Percentiles rank a stretch among this genome's conserved stretches.
phyloP scores from a whole-genome alignment of 805 yeast genomes.

The Candida insectorum region DNA sequence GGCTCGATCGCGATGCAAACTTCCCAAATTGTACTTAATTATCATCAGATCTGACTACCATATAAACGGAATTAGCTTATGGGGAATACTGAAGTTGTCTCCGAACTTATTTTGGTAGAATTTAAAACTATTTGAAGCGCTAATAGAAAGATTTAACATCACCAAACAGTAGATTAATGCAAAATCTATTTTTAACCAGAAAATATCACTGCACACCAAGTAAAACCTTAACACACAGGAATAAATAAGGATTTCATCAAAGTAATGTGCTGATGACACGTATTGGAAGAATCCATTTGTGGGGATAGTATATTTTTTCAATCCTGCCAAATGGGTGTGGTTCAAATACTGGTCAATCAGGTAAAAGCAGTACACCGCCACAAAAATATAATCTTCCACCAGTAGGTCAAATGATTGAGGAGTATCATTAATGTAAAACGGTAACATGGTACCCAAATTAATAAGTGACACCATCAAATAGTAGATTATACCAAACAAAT shows the following conservation, averaged over 20 bases:
- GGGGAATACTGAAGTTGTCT: slow-evolving; percentile 23
- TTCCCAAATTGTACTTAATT: too few species aligned
- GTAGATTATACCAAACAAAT: slow-evolving; percentile 59
- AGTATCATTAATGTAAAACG: slow-evolving; percentile 12
- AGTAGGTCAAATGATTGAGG: slow-evolving; percentile 7
- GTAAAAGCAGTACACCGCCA: slow-evolving; percentile 44
- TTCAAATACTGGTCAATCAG: slow-evolving; percentile 52
- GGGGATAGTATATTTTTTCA: slow-evolving; percentile 60
- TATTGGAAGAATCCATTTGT: slow-evolving; percentile 43
- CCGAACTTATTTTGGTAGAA: slow-evolving; percentile 39
- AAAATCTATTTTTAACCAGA: slow-evolving; percentile 19
- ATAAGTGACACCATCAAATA: slow-evolving; percentile 49
- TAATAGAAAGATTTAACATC: slow-evolving; percentile 46
- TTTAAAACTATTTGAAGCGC: slow-evolving; percentile 50
- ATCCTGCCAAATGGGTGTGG: slow-evolving; percentile 47
- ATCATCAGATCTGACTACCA: too few species aligned
- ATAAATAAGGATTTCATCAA: slow-evolving; percentile 63
- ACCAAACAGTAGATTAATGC: slow-evolving; percentile 30
- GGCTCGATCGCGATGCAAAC: not conserved
- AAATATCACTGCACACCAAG: slow-evolving; percentile 12
- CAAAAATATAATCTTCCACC: slow-evolving; percentile 17
- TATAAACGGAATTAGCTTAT: slow-evolving; percentile 38
- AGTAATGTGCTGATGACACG: slow-evolving; percentile 66
- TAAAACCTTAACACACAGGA: slow-evolving; percentile 24
- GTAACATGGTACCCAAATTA: slow-evolving; percentile 18